Evolutionary conservation across 257 asterid genomes (phyloP).

Genomic region (Gentiana dahurica): DNA sequence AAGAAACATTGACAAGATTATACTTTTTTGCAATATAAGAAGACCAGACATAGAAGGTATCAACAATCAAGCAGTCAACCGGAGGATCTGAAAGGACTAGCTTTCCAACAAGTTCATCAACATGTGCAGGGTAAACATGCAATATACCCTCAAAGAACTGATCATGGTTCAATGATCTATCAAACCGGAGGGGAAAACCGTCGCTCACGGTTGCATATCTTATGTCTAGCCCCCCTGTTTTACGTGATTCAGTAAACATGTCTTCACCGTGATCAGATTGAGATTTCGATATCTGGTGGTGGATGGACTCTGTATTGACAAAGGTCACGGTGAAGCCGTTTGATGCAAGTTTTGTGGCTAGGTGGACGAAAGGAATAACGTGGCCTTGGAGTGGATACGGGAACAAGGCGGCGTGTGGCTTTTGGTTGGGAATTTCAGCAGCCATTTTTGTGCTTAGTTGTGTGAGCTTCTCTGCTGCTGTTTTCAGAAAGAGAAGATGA

Average conservation of each 20-base stretch:
- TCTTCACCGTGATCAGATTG: background rate
- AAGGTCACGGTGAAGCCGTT: constrained; percentile 6
- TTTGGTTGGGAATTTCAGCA: background rate
- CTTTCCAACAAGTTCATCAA: constrained; percentile 28
- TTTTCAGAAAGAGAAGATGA: too few relatives aligned
- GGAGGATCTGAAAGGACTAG: constrained; percentile 13
- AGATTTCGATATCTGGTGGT: too few relatives aligned
- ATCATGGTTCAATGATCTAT: constrained; percentile 19
- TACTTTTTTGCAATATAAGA: constrained; percentile 30
- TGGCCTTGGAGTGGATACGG: constrained; percentile 18
- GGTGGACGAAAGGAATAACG: constrained; percentile 5
- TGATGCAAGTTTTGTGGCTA: constrained; percentile 16
- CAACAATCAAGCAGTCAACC: constrained; percentile 31
- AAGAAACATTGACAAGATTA: constrained; percentile 33
- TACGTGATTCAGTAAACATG: constrained; percentile 37
- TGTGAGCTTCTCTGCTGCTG: too few relatives aligned
- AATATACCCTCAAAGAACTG: constrained; percentile 8
- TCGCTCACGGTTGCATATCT: constrained; percentile 40
- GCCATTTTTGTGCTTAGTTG: too few relatives aligned
- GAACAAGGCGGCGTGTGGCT: background rate
- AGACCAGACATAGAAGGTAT: constrained; percentile 36
- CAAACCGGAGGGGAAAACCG: constrained; percentile 38
- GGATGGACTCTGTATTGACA: too few relatives aligned
- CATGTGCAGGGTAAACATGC: constrained; percentile 22
- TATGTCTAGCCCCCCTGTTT: constrained; percentile 50